Percentiles rank a stretch among this genome's conserved stretches.
Evolutionary conservation across 306 rosid genomes (phyloP).

Genomic region (Urtica urens): DNA sequence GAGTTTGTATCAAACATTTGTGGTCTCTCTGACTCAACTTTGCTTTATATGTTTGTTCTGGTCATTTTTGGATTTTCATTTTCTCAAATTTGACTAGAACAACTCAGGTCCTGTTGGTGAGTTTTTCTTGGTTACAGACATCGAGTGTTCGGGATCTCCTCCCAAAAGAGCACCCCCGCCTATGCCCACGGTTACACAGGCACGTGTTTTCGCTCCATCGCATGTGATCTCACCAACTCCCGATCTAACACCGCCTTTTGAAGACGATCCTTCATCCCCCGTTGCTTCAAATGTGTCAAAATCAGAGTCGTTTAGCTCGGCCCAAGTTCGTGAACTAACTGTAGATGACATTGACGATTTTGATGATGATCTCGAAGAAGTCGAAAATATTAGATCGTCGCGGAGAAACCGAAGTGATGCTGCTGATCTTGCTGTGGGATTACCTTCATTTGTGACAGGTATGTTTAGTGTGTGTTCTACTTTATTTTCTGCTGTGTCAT

Average conservation of each 20-base stretch:
- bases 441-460: slow-evolving; percentile 93
- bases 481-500: too few relatives aligned
- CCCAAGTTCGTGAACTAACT: slow-evolving; percentile 65
- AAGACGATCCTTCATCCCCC: slow-evolving; percentile 36
- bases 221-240: slow-evolving; percentile 31
- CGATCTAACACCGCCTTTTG: slow-evolving; percentile 31
- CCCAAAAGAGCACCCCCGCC: slow-evolving; percentile 89
- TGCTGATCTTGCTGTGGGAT: slow-evolving; percentile 66
- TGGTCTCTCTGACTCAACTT: not conserved
- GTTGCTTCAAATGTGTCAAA: slow-evolving; percentile 44
- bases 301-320: slow-evolving; percentile 72
- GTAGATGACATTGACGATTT: slow-evolving; percentile 94
- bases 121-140: slow-evolving; percentile 72
- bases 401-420: slow-evolving; percentile 77
- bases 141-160: slow-evolving; percentile 77
- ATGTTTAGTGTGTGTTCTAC: not conserved
- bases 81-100: slow-evolving; percentile 49
- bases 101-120: slow-evolving; percentile 74
- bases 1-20: not conserved
- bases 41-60: slow-evolving; percentile 8
- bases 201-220: slow-evolving; percentile 23
- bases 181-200: slow-evolving; percentile 33
- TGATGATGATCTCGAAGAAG: slow-evolving; percentile 43
- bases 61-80: slow-evolving; percentile 16
- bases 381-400: slow-evolving; percentile 36